Evolutionary conservation across 148 eudicot genomes (phyloP).

Genomic region (Vaccinium myrtillus): DNA sequence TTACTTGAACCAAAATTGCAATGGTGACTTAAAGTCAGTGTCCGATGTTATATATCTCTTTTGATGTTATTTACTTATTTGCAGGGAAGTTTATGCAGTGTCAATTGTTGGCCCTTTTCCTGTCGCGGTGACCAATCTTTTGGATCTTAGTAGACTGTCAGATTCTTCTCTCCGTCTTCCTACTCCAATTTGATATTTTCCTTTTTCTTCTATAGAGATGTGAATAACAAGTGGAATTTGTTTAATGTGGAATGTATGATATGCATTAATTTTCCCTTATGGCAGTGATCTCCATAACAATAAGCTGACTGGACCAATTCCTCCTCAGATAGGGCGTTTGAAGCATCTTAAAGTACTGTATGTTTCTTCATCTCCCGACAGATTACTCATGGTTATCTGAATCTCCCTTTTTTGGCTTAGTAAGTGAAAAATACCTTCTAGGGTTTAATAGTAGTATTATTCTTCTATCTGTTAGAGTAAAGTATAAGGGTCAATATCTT

Average conservation of each 20-base stretch:
- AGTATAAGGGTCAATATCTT: not conserved
- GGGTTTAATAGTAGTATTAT: not conserved
- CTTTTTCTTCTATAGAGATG: not conserved
- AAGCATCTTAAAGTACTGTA: constrained; percentile 60
- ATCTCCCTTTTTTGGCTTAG: not conserved
- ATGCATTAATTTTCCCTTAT: not conserved
- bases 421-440: not conserved
- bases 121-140: constrained; percentile 86
- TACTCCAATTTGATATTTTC: not conserved
- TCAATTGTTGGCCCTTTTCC: constrained; percentile 98
- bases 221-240: not conserved
- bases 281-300: constrained; percentile 95
- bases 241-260: not conserved
- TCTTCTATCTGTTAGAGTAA: not conserved
- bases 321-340: constrained; percentile 89
- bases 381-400: not conserved
- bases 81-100: constrained; percentile 96
- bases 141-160: constrained; percentile 97
- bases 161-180: constrained; percentile 21
- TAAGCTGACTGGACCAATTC: constrained; percentile 94
- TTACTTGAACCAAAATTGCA: too few species aligned
- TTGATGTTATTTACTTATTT: constrained; percentile 21
- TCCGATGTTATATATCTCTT: not conserved
- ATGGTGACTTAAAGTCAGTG: too few species aligned
- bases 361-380: constrained; percentile 1